Evolutionary conservation across 805 yeast species (phyloP).

Genomic region (Suhomyces kilbournensis): DNA sequence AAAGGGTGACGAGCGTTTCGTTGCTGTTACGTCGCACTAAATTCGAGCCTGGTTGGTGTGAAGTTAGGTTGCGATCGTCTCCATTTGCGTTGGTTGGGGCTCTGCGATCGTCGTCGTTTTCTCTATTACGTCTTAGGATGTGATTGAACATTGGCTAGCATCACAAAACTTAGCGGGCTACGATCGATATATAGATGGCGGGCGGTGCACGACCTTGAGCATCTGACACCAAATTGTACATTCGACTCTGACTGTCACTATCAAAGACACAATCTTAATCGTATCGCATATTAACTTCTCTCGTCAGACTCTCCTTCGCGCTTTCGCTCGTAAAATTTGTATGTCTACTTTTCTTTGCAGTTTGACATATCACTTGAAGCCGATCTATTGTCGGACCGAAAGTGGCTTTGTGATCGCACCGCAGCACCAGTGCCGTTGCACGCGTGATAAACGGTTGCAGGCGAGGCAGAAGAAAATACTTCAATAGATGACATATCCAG

Average conservation of each 20-base stretch:
- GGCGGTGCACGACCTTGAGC: background rate
- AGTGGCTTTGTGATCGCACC: background rate
- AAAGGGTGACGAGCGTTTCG: conserved; percentile 8
- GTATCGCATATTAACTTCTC: background rate
- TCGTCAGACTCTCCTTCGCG: background rate
- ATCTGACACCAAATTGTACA: background rate
- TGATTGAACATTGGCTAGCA: background rate
- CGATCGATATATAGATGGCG: background rate
- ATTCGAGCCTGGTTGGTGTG: background rate
- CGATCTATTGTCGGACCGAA: background rate
- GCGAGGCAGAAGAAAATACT: background rate
- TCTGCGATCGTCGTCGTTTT: background rate
- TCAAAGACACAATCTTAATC: background rate
- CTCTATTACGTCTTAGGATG: background rate
- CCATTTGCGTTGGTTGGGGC: background rate
- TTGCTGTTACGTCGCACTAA: conserved; percentile 4
- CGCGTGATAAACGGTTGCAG: background rate
- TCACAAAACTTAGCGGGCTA: background rate
- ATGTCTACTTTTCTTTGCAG: background rate
- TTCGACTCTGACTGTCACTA: background rate
- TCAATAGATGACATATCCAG: background rate
- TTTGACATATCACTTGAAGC: background rate
- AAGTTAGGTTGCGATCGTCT: background rate
- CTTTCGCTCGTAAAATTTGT: background rate
- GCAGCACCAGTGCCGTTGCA: background rate